Base-by-base conservation (phyloP, 2,329 filamentous ascomycete species). In the Tothia fuscella region DNA sequence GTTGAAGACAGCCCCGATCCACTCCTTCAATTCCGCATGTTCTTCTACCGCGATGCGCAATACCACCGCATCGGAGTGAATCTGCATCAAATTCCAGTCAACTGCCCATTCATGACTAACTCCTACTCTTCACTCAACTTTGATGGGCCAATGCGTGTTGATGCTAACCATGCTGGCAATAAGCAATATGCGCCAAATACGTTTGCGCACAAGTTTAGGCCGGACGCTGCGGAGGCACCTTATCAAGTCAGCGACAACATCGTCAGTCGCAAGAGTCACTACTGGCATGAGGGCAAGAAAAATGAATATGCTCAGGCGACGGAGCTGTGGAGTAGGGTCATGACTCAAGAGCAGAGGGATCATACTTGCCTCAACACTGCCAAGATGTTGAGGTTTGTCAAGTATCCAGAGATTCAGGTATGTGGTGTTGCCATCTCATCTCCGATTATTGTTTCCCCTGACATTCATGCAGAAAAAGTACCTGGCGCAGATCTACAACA, bases 11-110 rank as follows among this genome's bases (percentile, higher is more conserved):
- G 62, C 1, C 60, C 65, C 1, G 67, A 71, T 44, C 64, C 63
- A 7, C 51, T 71, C 3, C 56, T 72, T 4, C 67, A 71, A 47
- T 66, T 64, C 50, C 60, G 67, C 37, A 66, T 67, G 53, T 69
- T 69, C 53, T 66, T 65, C 48, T 70, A 71, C 49, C 53, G 61
- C 16, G 68, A 71, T 44, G 67, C 70, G 0, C 67, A 71, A 46
- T 67, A 66, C 48, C 65, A 72, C 55, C 62, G 69, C 16, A 61
- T 74, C 33, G 70, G 70, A 2, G 59, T 70, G 40, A 72, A 73
- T 47, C 48, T 67, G 13, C 68, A 71, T 48, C 67, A 72, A 47
- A 55, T 73, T 3, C 69, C 66, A 9, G 56, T 58, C 44, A 60
- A 60, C 49, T 69, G 67, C 48, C 67, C 67, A 0, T 68, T 70